Evolutionary conservation across 768 basidiomycete genomes (phyloP).

Genomic region (Naganishia vaughanmartiniae): DNA sequence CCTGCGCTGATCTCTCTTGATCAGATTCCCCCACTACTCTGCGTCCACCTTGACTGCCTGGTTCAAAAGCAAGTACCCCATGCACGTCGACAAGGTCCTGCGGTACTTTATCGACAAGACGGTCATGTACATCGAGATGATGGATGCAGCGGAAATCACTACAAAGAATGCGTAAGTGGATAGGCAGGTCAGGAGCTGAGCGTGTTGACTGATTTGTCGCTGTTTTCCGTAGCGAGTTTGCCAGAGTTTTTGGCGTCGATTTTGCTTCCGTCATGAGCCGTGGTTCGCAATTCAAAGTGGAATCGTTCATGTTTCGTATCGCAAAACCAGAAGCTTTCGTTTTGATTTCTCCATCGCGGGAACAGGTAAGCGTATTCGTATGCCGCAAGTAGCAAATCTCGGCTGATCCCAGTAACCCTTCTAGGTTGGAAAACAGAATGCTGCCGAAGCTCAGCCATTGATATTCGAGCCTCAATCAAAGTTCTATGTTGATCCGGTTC

Average conservation of each 20-base stretch:
- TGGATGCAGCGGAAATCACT: conserved; percentile 75
- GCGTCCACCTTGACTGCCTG: conserved; percentile 64
- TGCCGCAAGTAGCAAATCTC: not conserved
- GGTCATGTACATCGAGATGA: conserved; percentile 68
- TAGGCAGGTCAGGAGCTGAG: not conserved
- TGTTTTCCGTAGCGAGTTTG: conserved; percentile 73
- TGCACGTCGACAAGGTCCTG: conserved; percentile 61
- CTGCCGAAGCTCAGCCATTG: conserved; percentile 84
- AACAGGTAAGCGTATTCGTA: conserved; percentile 61
- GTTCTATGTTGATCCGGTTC: conserved; percentile 85
- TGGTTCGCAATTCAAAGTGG: conserved; percentile 97
- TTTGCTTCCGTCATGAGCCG: conserved; percentile 92
- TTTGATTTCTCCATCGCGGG: conserved; percentile 80
- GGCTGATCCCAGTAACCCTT: not conserved
- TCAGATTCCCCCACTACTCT: conserved; percentile 74
- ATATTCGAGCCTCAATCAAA: conserved; percentile 92
- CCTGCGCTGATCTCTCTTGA: not conserved
- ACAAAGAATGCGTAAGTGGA: conserved; percentile 82
- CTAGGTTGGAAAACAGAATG: conserved; percentile 92
- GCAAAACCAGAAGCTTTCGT: conserved; percentile 93
- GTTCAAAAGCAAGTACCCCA: conserved; percentile 64
- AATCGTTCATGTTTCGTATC: conserved; percentile 96
- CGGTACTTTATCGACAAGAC: conserved; percentile 67
- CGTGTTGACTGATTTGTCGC: not conserved
- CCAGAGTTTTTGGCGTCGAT: conserved; percentile 94